A percentile compares a stretch with the other conserved stretches of the same genome.
These are phyloP conservation scores for Calophaca sinica DNA, from an alignment of 306 rosid genomes.

Conservation along the genomic window DNA sequence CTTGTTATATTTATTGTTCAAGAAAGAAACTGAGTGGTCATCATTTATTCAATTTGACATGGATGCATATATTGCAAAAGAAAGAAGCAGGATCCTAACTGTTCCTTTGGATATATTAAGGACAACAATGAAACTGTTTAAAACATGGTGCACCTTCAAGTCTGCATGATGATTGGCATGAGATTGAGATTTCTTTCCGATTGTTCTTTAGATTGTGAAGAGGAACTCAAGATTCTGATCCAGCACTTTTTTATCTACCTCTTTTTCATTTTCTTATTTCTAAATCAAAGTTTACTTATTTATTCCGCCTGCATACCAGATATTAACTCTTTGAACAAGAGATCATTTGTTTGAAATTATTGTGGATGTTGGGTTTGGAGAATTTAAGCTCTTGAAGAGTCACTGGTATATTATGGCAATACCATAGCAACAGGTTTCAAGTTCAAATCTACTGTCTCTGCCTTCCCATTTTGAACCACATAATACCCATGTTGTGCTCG, in stretches of 20 bases:
- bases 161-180: background rate
- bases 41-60: background rate
- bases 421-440: too few relatives aligned
- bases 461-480: too few relatives aligned
- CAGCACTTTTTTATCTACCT: background rate
- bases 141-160: background rate
- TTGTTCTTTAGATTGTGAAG: constrained; percentile 12
- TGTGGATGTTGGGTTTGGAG: background rate
- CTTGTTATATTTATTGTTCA: too few relatives aligned
- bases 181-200: background rate
- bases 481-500: too few relatives aligned
- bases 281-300: background rate
- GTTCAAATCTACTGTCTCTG: too few relatives aligned
- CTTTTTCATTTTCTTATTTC: background rate
- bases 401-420: background rate
- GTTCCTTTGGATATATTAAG: constrained; percentile 16
- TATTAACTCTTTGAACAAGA: too few relatives aligned
- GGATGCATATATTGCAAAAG: background rate
- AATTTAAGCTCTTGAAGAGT: too few relatives aligned
- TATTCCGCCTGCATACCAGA: too few relatives aligned
- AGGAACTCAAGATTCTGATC: background rate
- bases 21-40: too few relatives aligned
- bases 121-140: background rate
- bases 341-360: background rate
- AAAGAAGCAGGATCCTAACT: background rate